Conservation (phyloP, 495 filamentous ascomycete genomes). For the Peziza echinospora region DNA sequence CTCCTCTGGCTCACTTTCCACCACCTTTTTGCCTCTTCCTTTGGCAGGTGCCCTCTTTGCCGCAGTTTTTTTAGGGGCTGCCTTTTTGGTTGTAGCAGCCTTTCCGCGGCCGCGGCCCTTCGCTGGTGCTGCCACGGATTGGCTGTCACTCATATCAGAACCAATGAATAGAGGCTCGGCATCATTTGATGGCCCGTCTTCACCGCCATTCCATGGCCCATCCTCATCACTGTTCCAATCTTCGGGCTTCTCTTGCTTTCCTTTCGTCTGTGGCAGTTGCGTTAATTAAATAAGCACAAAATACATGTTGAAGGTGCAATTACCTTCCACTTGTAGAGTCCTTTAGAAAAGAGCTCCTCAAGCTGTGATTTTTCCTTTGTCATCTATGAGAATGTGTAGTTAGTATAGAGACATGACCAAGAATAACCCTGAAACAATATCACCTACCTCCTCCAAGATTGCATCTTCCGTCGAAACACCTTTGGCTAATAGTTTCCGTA, state of each 20-base stretch:
- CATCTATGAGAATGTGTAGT: constrained; percentile 6
- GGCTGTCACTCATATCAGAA: constrained; percentile 14
- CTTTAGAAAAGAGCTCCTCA: constrained; percentile 49
- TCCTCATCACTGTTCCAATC: constrained; percentile 72
- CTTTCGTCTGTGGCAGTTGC: constrained; percentile 33
- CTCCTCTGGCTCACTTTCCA: constrained; percentile 38
- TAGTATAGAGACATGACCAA: neutral
- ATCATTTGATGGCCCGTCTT: constrained; percentile 33
- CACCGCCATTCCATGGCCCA: constrained; percentile 64
- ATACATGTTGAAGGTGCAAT: constrained; percentile 2
- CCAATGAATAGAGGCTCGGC: constrained; percentile 13
- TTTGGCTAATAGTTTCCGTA: constrained; percentile 50
- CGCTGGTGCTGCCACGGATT: constrained; percentile 25
- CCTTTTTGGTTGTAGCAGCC: constrained; percentile 24
- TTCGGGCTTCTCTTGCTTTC: constrained; percentile 49
- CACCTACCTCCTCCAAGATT: constrained; percentile 41
- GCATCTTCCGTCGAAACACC: constrained; percentile 43
- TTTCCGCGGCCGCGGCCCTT: constrained; percentile 22
- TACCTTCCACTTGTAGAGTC: constrained; percentile 36
- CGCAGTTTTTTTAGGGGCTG: constrained; percentile 24
- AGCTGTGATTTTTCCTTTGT: constrained; percentile 44
- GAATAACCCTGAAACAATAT: too few relatives aligned
- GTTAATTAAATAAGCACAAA: neutral
- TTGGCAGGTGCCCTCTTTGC: constrained; percentile 19
- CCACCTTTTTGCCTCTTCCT: constrained; percentile 28